Base-by-base conservation (phyloP, 2,329 filamentous ascomycete species). In the Nigrograna mackinnonii region DNA sequence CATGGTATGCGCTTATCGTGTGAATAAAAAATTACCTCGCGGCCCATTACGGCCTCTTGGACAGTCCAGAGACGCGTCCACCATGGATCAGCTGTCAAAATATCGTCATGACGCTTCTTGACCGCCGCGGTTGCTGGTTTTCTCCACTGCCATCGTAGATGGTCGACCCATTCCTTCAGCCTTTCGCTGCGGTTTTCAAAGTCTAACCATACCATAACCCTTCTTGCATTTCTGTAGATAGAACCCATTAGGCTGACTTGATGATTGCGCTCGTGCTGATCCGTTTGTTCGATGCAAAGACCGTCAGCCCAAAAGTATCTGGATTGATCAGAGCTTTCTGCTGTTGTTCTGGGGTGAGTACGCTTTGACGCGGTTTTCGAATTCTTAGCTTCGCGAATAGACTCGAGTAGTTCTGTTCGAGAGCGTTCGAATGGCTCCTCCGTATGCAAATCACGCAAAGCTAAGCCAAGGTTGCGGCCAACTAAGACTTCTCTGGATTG, bases 221-320 rank as follows among this genome's bases (percentile, higher is more conserved):
- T 9, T 28, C 9, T 28, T 28, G 24, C 24, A 28, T 28, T 28
- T 28, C 24, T 9, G 24, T 28, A 28, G n/a, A 28, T 28, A 28
- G n/a, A n/a, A 28, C 24, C 24, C 24, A 28, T 28, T n/a, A 28
- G 24, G 24, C 24, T 28, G 24, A 28, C 24, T 28, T 28, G 24
- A 28, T 28, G 24, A n/a, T 28, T 28, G 24, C 24, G 24, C 24
- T 28, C 24, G 24, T 28, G 24, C n/a, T 28, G 24, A 28, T 28
- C 24, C 24, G 24, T 28, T 28, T 28, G 24, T 28, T 28, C 24
- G 24, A 28, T 28, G n/a, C 24, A 28, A 28, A 28, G 24, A 28
- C 24, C 24, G 24, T 28, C 24, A 28, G n/a, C 24, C 24, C 24
- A 28, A 28, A 28, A 28, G n/a, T 28, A 28, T 28, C 24, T 28